phyloP scores from a whole-genome alignment of 2,329 filamentous ascomycete genomes.

The Epichloe festucae region DNA sequence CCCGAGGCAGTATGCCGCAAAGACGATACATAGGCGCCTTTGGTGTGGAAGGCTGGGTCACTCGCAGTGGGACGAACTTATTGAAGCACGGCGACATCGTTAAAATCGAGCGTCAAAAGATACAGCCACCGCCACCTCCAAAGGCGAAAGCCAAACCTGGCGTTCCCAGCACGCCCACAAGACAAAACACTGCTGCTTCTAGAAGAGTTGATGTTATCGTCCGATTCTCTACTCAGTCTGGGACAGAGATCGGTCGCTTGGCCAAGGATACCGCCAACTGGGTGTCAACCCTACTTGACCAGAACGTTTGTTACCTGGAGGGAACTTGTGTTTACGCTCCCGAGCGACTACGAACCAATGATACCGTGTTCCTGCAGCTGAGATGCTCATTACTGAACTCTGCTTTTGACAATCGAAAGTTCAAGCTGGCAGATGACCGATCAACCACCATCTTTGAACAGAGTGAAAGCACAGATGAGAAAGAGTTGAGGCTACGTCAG shows the following conservation, averaged over 20 bases:
- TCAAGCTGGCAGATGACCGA: slow-evolving; percentile 56
- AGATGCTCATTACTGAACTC: slow-evolving; percentile 60
- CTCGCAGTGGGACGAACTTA: slow-evolving; percentile 62
- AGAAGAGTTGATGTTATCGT: slow-evolving; percentile 77
- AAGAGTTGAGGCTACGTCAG: slow-evolving; percentile 69
- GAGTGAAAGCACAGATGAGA: slow-evolving; percentile 75
- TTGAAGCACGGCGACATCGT: slow-evolving; percentile 74
- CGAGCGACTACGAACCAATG: slow-evolving; percentile 73
- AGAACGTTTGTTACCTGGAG: slow-evolving; percentile 77
- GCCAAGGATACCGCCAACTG: slow-evolving; percentile 80
- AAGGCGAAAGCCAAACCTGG: slow-evolving; percentile 32
- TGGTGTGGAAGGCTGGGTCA: slow-evolving; percentile 85
- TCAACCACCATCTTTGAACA: slow-evolving; percentile 67
- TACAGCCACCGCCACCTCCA: slow-evolving; percentile 41
- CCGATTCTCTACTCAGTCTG: slow-evolving; percentile 68
- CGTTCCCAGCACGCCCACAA: slow-evolving; percentile 16
- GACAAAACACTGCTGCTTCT: slow-evolving; percentile 37
- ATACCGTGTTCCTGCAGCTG: slow-evolving; percentile 87
- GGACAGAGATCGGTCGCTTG: slow-evolving; percentile 74
- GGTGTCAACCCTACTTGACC: slow-evolving; percentile 86
- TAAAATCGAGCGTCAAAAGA: slow-evolving; percentile 72
- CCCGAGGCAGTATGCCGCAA: slow-evolving; percentile 20
- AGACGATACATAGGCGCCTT: slow-evolving; percentile 78
- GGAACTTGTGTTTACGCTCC: slow-evolving; percentile 82
- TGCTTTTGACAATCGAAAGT: slow-evolving; percentile 53